Percentiles rank a stretch among this genome's conserved stretches.
Conservation (phyloP, 129 eudicot species). For the Chrysanthemum makinoi region DNA sequence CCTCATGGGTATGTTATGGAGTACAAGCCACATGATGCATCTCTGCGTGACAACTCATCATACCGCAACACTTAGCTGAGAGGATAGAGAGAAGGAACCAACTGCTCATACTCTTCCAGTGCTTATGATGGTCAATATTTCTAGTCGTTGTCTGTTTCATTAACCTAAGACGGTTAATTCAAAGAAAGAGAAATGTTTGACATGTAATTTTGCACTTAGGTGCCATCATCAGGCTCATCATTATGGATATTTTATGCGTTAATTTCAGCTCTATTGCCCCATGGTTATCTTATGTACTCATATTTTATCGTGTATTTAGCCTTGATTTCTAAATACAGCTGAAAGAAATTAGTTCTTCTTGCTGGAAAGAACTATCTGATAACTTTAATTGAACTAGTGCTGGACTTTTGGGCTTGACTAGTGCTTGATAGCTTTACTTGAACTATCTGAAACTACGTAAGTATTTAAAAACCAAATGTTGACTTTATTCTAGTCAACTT, state of each 20-base stretch:
- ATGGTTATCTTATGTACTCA: neutral
- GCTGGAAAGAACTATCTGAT: no score
- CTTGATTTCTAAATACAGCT: no score
- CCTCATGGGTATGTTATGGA: conserved; percentile 98
- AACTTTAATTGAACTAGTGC: no score
- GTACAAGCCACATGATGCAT: conserved; percentile 92
- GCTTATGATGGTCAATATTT: conserved; percentile 16
- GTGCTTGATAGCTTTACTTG: neutral
- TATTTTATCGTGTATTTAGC: no score
- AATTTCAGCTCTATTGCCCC: neutral
- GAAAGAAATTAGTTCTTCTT: no score
- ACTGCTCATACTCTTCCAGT: conserved; percentile 4
- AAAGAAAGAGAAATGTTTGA: neutral
- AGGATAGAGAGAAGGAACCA: conserved; percentile 45
- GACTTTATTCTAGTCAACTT: no score
- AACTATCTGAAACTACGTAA: neutral
- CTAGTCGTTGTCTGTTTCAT: neutral
- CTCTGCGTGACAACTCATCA: conserved; percentile 89
- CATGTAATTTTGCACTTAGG: conserved; percentile 7
- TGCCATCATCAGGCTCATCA: neutral
- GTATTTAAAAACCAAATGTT: neutral
- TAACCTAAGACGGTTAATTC: neutral
- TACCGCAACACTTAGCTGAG: conserved; percentile 94
- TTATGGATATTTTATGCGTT: conserved; percentile 8
- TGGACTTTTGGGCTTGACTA: neutral